A percentile compares a stretch with the other conserved stretches of the same genome.
These are phyloP conservation scores for Pinus albicaulis DNA, from an alignment of 75 land plant species.

Conservation along the genomic window DNA sequence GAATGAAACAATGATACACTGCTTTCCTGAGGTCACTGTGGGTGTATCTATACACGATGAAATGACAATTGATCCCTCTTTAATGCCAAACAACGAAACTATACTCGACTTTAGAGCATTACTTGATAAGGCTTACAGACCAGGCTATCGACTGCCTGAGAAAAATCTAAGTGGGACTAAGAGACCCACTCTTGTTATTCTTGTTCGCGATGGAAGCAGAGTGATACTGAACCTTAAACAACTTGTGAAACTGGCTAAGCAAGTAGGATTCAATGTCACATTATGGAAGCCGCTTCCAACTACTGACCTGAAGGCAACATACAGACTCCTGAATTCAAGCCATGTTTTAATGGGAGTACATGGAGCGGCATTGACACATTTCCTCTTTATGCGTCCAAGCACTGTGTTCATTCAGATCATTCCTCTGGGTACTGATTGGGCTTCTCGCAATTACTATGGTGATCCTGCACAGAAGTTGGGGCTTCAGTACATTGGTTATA, in stretches of 20 bases:
- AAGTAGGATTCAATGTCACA: slow-evolving; percentile 25
- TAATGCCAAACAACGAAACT: slow-evolving; percentile 28
- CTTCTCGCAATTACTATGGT: slow-evolving; percentile 39
- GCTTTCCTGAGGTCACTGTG: slow-evolving; percentile 35
- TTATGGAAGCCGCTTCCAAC: slow-evolving; percentile 23
- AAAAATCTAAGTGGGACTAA: neutral
- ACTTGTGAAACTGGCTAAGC: slow-evolving; percentile 20
- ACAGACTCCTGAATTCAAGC: slow-evolving; percentile 20
- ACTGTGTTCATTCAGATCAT: slow-evolving; percentile 44
- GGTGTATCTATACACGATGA: slow-evolving; percentile 41
- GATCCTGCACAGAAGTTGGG: slow-evolving; percentile 37
- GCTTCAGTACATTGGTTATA: slow-evolving; percentile 48
- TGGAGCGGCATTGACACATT: slow-evolving; percentile 53
- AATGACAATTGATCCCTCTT: slow-evolving; percentile 18
- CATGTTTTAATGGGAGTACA: slow-evolving; percentile 53
- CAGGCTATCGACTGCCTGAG: neutral
- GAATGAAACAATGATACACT: slow-evolving; percentile 16
- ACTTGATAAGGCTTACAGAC: slow-evolving; percentile 30
- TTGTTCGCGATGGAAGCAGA: slow-evolving; percentile 29
- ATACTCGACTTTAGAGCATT: slow-evolving; percentile 22
- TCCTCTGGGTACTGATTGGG: slow-evolving; percentile 53
- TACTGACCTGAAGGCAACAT: slow-evolving; percentile 38
- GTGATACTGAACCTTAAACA: slow-evolving; percentile 26
- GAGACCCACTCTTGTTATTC: slow-evolving; percentile 25
- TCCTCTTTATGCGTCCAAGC: slow-evolving; percentile 52